These are phyloP conservation scores for Trichoderma gamsii DNA, from an alignment of 495 filamentous ascomycete species.

Conservation along the genomic window DNA sequence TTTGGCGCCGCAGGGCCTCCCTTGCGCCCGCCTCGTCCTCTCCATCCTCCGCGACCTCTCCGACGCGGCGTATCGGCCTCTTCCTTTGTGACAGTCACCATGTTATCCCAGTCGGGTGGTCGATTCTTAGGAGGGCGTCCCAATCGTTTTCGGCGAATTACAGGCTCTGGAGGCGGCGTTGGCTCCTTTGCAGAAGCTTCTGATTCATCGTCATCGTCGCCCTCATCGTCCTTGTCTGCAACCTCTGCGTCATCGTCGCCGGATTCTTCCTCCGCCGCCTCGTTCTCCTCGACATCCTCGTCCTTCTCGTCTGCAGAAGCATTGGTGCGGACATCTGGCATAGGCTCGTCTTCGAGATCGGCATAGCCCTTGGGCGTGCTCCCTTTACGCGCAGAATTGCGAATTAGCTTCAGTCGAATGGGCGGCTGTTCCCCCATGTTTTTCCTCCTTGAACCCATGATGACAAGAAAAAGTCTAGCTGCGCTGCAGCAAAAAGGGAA, in stretches of 20 bases:
- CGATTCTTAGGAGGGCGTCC: conserved; percentile 82
- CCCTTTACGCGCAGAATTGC: conserved; percentile 30
- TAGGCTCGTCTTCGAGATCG: conserved; percentile 46
- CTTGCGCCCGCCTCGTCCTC: conserved; percentile 63
- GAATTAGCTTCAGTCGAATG: conserved; percentile 21
- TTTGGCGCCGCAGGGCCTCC: conserved; percentile 65
- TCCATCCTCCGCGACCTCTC: conserved; percentile 62
- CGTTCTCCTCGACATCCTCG: conserved; percentile 28
- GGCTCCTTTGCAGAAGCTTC: conserved; percentile 41
- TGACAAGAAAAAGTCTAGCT: background rate
- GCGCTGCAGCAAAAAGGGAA: background rate
- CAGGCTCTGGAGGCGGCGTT: conserved; percentile 52
- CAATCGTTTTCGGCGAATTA: conserved; percentile 66
- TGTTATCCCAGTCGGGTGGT: conserved; percentile 65
- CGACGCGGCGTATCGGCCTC: conserved; percentile 53
- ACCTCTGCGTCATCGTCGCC: conserved; percentile 29
- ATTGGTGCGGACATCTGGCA: conserved; percentile 34
- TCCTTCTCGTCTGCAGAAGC: conserved; percentile 29
- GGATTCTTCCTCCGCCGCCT: conserved; percentile 37
- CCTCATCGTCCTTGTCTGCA: conserved; percentile 30
- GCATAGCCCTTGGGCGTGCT: conserved; percentile 45
- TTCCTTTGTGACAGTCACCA: conserved; percentile 50
- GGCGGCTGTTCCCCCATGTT: background rate
- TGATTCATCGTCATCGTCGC: conserved; percentile 25
- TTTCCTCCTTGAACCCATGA: conserved; percentile 8